phyloP scores from a whole-genome alignment of 1,139 yeast species.

The Kurtzmaniella quercitrusa region DNA sequence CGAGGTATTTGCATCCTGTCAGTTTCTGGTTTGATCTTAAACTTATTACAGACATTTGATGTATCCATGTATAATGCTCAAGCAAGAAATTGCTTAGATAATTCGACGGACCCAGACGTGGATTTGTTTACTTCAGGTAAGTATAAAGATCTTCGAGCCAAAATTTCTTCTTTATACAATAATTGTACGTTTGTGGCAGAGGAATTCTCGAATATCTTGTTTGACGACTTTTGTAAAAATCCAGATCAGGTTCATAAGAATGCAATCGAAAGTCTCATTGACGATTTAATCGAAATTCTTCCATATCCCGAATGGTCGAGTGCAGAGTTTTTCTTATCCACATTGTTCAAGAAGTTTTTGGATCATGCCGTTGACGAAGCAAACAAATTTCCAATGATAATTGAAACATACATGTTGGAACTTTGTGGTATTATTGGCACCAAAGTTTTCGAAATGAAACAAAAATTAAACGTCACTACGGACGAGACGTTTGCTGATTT shows the following conservation, averaged over 20 bases:
- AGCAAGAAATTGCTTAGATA: slow-evolving; percentile 6
- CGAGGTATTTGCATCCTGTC: slow-evolving; percentile 48
- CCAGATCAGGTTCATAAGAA: slow-evolving; percentile 35
- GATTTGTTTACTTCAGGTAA: neutral
- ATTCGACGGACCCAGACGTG: neutral
- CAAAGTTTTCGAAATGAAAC: slow-evolving; percentile 13
- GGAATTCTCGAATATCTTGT: slow-evolving; percentile 35
- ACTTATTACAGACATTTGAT: slow-evolving; percentile 41
- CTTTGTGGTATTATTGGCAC: slow-evolving; percentile 54
- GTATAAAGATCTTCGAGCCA: neutral
- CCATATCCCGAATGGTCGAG: slow-evolving; percentile 59
- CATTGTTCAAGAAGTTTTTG: slow-evolving; percentile 40
- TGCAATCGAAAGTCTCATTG: slow-evolving; percentile 47
- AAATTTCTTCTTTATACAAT: slow-evolving; percentile 2
- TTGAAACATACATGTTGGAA: slow-evolving; percentile 52
- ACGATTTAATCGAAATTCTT: slow-evolving; percentile 50
- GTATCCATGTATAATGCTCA: slow-evolving; percentile 8
- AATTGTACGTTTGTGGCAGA: slow-evolving; percentile 16
- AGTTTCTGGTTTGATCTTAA: slow-evolving; percentile 40
- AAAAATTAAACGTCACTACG: neutral
- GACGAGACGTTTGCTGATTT: neutral
- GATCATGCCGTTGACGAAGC: slow-evolving; percentile 26
- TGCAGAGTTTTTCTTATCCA: slow-evolving; percentile 43
- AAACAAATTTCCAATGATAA: slow-evolving; percentile 21
- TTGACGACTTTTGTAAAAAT: slow-evolving; percentile 33